Evolutionary conservation across 2,329 filamentous ascomycete genomes (phyloP), one percentile per base, ranked within the genome.

Genomic region (Pseudogymnoascus pannorum): DNA sequence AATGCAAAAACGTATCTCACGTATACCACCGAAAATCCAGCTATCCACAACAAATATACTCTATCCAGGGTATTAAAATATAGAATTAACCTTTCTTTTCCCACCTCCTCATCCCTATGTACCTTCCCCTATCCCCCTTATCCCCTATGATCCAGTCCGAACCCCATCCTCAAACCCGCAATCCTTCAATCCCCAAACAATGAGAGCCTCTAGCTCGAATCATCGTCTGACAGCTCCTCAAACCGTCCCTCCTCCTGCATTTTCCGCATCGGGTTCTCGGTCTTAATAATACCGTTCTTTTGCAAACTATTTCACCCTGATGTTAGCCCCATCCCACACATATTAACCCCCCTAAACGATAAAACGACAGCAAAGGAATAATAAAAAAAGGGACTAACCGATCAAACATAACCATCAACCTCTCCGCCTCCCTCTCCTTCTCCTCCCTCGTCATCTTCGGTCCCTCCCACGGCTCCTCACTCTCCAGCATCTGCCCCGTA

Each of bases 401-500:
- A 24, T 72, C 70, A 62, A 72, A 71, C 11, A 72, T 62, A 22
- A 71, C 69, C 65, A 71, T 71, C 40, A 72, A 42, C 57, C 62
- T 69, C 64, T 72, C 70, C 3, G 70, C 70, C 36, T 99, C 94
- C 62, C 89, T 81, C 73, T 96, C 90, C 73, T 93, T 97, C 76
- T 97, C 93, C 66, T 92, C 92, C 54, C 89, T 79, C 0, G 89
- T 94, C 93, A 97, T 96, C 57, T 89, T 84, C 1, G 85, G 84
- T 9, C 78, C 73, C 3, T 84, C 76, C 5, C 83, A 77, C 5
- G 77, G 75, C 60, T 79, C 81, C 73, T 93, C 89, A 36, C 78
- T 80, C 66, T 91, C 87, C 58, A 91, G 70, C 65, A 87, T 86
- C 73, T 97, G 92, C 0, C 92, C 92, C 0, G 92, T 97, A 31